These are phyloP conservation scores for Mycena indigotica DNA, from an alignment of 768 basidiomycete genomes.

Conservation along the genomic window DNA sequence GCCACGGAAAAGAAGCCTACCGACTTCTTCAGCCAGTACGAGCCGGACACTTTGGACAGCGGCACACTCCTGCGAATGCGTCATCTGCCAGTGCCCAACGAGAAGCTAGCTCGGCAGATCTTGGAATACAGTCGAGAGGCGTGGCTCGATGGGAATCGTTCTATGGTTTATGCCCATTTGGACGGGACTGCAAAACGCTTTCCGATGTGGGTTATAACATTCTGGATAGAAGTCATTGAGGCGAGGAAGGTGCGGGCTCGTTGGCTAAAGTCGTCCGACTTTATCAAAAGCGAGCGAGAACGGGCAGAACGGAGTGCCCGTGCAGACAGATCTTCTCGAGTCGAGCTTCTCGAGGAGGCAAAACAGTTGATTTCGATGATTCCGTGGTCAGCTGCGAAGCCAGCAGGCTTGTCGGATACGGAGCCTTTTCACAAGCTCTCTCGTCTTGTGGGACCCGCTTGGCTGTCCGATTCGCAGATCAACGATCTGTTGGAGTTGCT, in stretches of 20 bases:
- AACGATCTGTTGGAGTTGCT: conserved; percentile 7
- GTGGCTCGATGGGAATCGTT: conserved; percentile 6
- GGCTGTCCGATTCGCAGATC: conserved; percentile 1
- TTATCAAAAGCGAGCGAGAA: neutral
- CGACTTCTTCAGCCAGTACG: too few species aligned
- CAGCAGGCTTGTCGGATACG: neutral
- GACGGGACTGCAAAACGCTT: conserved; percentile 5
- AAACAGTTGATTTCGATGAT: neutral
- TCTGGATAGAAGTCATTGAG: neutral
- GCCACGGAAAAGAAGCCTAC: too few species aligned
- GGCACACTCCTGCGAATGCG: too few species aligned
- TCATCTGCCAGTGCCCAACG: too few species aligned
- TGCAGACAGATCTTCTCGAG: neutral
- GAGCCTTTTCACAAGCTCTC: neutral
- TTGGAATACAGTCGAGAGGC: conserved; percentile 1
- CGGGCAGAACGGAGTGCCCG: too few species aligned
- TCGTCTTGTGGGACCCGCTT: conserved; percentile 9
- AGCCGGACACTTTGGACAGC: too few species aligned
- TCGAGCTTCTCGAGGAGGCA: neutral
- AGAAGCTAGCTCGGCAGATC: too few species aligned
- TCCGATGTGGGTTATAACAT: conserved; percentile 7
- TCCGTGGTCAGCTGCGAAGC: conserved; percentile 7
- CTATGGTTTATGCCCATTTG: conserved; percentile 6
- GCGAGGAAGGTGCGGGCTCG: conserved; percentile 1
- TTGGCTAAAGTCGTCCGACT: neutral